Base-by-base conservation (phyloP, 345 rosid genomes). In the Capsella bursapastoris region DNA sequence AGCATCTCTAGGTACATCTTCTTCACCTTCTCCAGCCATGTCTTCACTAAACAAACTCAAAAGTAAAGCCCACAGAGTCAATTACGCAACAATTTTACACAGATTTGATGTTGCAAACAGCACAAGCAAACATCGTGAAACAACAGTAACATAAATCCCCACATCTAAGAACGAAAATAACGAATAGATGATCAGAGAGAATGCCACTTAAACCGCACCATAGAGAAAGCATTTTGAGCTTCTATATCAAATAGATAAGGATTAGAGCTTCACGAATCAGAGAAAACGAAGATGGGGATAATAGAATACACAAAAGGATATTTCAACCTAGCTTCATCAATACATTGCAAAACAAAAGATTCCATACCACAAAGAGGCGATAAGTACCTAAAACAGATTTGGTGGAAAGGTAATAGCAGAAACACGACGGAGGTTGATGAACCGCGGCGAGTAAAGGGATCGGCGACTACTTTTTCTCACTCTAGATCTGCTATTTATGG, bases 1-100 rank as follows among this genome's bases (percentile, higher is more conserved):
- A 3, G 98, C 99, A 66, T 92, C 99, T 70, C 97, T 92, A 4
- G 97, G 97, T 81, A 89, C 1, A 48, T 86, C 87, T 49, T 81
- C 85, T 11, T 85, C 90, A 50, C 85, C 84, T 58, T 86, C 95
- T 8, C 72, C 79, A 10, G 84, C 87, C 94, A 89, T 89, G 3
- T 57, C 41, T 65, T 71, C 38, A 6, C 71, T 66, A 49, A 35
- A 32, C 35, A 51, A 6, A 8, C 8, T 13, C 3, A 8, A 56
- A 10, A 29, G 22, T 27, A 38, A 52, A 10, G 29, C 16, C 16
- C 28, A 55, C 41, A 8, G 29, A 37, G n/a, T 67, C 61, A 34
- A 49, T 13, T 32, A 29, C 12, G 15, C n/a, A 12, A 35, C 8
- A 8, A 57, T 57, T 22, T 57, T 11, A 57, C 45, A 70, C 25